These are phyloP conservation scores for Psilocybe cubensis DNA, from an alignment of 768 basidiomycete genomes.

Conservation along the genomic window DNA sequence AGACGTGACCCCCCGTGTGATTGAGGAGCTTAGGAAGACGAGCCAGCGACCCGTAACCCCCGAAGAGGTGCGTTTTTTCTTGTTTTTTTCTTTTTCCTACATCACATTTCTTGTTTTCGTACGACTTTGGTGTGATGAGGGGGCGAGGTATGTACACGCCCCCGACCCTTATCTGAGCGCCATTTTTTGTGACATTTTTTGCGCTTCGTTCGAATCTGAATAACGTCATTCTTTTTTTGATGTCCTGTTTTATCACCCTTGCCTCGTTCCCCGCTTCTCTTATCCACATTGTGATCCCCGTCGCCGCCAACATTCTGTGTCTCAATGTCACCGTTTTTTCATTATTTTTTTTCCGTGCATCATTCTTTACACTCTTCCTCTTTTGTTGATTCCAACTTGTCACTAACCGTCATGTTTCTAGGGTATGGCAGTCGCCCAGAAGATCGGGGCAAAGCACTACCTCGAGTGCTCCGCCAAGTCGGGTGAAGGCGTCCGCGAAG, in stretches of 20 bases:
- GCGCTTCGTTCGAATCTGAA: neutral
- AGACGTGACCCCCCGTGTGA: slow-evolving; percentile 90
- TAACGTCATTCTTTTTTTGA: neutral
- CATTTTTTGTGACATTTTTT: neutral
- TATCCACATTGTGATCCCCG: neutral
- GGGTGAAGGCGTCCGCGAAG: slow-evolving; percentile 96
- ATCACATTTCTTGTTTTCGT: neutral
- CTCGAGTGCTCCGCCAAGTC: slow-evolving; percentile 97
- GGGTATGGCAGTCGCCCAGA: slow-evolving; percentile 94
- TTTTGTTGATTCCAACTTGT: too few species aligned
- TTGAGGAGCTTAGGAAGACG: slow-evolving; percentile 93
- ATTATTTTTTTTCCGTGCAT: neutral
- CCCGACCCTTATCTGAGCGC: neutral
- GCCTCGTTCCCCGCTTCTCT: neutral
- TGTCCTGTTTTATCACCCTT: neutral
- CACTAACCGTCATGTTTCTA: too few species aligned
- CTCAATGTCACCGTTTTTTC: neutral
- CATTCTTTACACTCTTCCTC: slow-evolving; percentile 3
- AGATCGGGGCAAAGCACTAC: slow-evolving; percentile 96
- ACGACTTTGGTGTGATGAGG: neutral
- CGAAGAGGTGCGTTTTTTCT: slow-evolving; percentile 70
- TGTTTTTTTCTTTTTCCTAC: slow-evolving; percentile 1
- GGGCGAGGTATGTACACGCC: too few species aligned
- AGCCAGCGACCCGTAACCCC: slow-evolving; percentile 93
- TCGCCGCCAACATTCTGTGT: neutral